Percentiles rank a stretch among this genome's conserved stretches.
phyloP scores from a whole-genome alignment of 805 yeast genomes.

The Wickerhamiella domercqiae region DNA sequence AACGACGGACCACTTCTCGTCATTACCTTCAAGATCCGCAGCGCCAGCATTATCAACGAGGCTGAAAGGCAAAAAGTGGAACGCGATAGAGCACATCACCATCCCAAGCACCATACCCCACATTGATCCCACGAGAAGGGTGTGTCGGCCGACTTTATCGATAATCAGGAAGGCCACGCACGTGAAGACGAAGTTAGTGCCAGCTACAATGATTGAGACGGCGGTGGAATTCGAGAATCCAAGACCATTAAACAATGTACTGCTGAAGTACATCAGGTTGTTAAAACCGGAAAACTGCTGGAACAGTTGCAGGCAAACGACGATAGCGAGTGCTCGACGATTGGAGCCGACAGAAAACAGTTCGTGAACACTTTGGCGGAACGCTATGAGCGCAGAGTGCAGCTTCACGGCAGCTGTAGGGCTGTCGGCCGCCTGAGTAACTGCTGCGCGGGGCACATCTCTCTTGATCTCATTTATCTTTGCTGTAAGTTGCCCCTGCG shows the following conservation, averaged over 20 bases:
- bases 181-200: slow-evolving; percentile 84
- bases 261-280: slow-evolving; percentile 87
- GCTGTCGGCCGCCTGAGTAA: slow-evolving; percentile 14
- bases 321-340: slow-evolving; percentile 74
- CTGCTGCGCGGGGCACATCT: slow-evolving; percentile 17
- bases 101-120: slow-evolving; percentile 74
- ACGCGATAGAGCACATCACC: slow-evolving; percentile 73
- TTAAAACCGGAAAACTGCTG: slow-evolving; percentile 97
- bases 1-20: slow-evolving; percentile 61
- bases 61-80: slow-evolving; percentile 62
- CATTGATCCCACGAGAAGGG: slow-evolving; percentile 59
- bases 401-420: slow-evolving; percentile 9
- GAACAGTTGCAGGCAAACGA: slow-evolving; percentile 88
- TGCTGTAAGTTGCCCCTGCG: slow-evolving; percentile 46
- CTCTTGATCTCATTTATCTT: slow-evolving; percentile 41
- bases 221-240: slow-evolving; percentile 88
- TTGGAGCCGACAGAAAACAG: slow-evolving; percentile 36
- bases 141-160: slow-evolving; percentile 78
- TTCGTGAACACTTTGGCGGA: slow-evolving; percentile 21
- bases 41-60: slow-evolving; percentile 32
- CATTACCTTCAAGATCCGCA: slow-evolving; percentile 22
- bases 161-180: slow-evolving; percentile 72
- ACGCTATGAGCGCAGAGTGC: slow-evolving; percentile 14
- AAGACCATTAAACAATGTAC: slow-evolving; percentile 80
- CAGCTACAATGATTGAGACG: slow-evolving; percentile 84